Base-by-base conservation (phyloP, 352 stramenopile genomes). In the Globisporangium radiosum region DNA sequence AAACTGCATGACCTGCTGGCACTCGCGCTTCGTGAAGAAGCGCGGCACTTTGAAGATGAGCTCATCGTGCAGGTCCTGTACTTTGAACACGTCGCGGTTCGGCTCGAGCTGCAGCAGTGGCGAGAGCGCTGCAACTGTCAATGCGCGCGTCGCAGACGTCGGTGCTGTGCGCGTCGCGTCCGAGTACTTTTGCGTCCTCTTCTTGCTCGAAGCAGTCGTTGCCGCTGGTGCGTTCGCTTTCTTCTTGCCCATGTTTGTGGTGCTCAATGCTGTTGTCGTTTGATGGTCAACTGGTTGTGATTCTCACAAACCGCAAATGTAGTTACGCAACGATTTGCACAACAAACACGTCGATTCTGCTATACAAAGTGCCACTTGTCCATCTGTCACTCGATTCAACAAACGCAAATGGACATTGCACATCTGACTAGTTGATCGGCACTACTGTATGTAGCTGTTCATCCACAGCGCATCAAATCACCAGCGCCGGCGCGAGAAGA, bases 1-100 rank as follows among this genome's bases (percentile, higher is more conserved):
- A 50, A 90, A 90, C 8, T 72, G 68, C 25, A 79, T 75, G 40
- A 88, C 78, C 37, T 73, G 71, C 47, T 73, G 55, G 70, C 83
- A 91, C 55, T 93, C 83, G 45, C 58, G 48, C 39, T 66, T 71
- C 44, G 78, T 82, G 48, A 93, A 62, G 66, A 91, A 89, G 59
- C 54, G 74, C 42, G 75, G 71, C 44, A 93, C 70, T 11, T 72
- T 66, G 53, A 75, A 87, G 57, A 93, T 93, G 57, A 90, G 71
- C 38, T 84, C 70, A 15, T 78, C 76, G 57, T 81, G 70, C 43
- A 93, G 69, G 39, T 66, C 38, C 43, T 58, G 62, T 39, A 71
- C 59, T 47, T 55, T 55, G 6, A 90, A 69, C 50, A 68, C 65
- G 7, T 64, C 63, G 45, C 68, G 69, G 33, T 57, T 64, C 48